These are phyloP conservation scores for Calonectria hongkongensis DNA, from an alignment of 2,329 filamentous ascomycete genomes.

Conservation along the genomic window DNA sequence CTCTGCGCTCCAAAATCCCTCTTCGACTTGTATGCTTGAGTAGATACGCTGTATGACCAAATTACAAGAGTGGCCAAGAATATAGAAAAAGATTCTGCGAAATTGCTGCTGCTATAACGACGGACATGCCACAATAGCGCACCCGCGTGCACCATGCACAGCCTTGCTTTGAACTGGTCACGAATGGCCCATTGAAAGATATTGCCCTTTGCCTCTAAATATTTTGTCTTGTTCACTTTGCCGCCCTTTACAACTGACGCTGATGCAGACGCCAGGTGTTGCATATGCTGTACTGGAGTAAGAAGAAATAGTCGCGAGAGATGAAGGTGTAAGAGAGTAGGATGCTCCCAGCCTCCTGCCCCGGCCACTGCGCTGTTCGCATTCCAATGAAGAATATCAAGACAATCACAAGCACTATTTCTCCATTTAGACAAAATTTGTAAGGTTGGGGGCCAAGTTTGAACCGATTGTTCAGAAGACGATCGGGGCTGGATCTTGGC, in stretches of 20 bases:
- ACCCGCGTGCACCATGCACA: slow-evolving; percentile 44
- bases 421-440: slow-evolving; percentile 46
- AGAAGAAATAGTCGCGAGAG: slow-evolving; percentile 45
- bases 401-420: slow-evolving; percentile 46
- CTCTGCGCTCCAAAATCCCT: background rate
- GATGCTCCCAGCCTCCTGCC: slow-evolving; percentile 46
- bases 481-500: slow-evolving; percentile 41
- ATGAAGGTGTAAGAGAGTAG: slow-evolving; percentile 48
- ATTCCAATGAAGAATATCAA: slow-evolving; percentile 48
- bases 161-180: slow-evolving; percentile 48
- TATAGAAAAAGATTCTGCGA: slow-evolving; percentile 44
- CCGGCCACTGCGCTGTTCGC: slow-evolving; percentile 45
- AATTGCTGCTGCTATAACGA: slow-evolving; percentile 42
- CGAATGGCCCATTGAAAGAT: slow-evolving; percentile 44
- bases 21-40: background rate
- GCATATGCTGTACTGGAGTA: slow-evolving; percentile 42
- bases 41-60: slow-evolving; percentile 45
- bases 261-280: slow-evolving; percentile 22
- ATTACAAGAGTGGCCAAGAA: slow-evolving; percentile 41
- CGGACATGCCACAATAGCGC: slow-evolving; percentile 47
- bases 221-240: slow-evolving; percentile 1
- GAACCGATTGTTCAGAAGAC: slow-evolving; percentile 9
- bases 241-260: background rate
- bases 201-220: slow-evolving; percentile 36
- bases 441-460: slow-evolving; percentile 44